A percentile compares a stretch with the other conserved stretches of the same genome.
Conservation (phyloP, 345 rosid genomes). For the Litchi chinensis region DNA sequence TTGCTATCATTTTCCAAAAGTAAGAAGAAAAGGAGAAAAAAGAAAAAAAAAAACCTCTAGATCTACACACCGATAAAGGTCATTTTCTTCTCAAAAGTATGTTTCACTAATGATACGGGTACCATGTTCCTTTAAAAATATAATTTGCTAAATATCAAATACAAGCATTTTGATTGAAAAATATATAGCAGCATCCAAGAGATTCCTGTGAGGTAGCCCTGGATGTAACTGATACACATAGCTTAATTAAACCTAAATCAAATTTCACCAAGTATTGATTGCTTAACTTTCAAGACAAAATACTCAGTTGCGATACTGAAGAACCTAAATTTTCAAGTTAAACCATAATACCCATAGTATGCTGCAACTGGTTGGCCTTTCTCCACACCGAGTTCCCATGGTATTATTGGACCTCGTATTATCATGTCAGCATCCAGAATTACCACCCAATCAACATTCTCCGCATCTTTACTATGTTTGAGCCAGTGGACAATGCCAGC, state of each 20-base stretch:
- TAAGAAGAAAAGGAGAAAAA: not conserved
- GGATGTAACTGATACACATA: not conserved
- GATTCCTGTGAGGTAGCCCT: not conserved
- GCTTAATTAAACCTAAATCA: not conserved
- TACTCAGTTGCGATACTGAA: not conserved
- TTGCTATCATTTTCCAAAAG: not conserved
- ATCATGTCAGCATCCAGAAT: constrained; percentile 99
- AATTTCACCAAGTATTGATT: not conserved
- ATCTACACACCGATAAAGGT: not conserved
- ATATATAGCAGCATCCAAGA: not conserved
- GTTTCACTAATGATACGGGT: not conserved
- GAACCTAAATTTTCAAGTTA: not conserved
- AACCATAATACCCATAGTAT: constrained; percentile 70
- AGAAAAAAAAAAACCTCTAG: not conserved
- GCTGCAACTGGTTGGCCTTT: constrained; percentile 90
- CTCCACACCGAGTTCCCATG: constrained; percentile 95
- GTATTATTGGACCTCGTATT: constrained; percentile 87
- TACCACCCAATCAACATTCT: constrained; percentile 92
- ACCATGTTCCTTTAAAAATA: not conserved
- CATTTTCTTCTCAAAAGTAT: not conserved
- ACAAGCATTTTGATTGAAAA: constrained; percentile 9
- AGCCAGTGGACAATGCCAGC: constrained; percentile 96
- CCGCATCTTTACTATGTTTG: constrained; percentile 85
- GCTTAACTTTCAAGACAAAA: constrained; percentile 8
- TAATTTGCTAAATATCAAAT: constrained; percentile 1